phyloP scores from a whole-genome alignment of 805 yeast species.

The Zygosaccharomyces siamensis region DNA sequence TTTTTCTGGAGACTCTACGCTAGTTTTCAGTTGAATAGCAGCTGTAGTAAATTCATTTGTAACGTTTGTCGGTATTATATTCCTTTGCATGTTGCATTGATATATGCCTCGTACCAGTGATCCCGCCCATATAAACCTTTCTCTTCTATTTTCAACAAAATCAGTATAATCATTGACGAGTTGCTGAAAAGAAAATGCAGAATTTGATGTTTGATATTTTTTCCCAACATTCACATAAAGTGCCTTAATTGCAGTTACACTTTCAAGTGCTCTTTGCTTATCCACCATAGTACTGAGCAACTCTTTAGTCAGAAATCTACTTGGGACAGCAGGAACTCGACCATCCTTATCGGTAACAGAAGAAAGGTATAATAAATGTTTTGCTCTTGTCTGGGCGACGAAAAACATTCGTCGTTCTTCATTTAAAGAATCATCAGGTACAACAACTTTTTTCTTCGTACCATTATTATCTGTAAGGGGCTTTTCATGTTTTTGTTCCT shows the following conservation, averaged over 20 bases:
- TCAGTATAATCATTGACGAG: conserved; percentile 28
- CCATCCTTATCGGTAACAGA: conserved; percentile 22
- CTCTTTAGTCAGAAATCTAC: conserved; percentile 30
- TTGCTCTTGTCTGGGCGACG: conserved; percentile 86
- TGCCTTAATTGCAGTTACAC: conserved; percentile 16
- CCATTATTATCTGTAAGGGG: conserved; percentile 12
- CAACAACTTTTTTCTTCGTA: conserved; percentile 6
- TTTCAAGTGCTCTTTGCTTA: conserved; percentile 26
- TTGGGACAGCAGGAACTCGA: conserved; percentile 24
- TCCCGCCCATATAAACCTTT: conserved; percentile 31
- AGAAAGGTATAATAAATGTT: conserved; percentile 46
- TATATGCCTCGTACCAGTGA: conserved; percentile 18
- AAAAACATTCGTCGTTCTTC: conserved; percentile 85
- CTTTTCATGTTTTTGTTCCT: conserved; percentile 1
- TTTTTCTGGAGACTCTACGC: conserved; percentile 4
- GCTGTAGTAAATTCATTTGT: conserved; percentile 30
- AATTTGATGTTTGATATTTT: conserved; percentile 4
- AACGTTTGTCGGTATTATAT: conserved; percentile 7
- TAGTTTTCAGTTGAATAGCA: conserved; percentile 21
- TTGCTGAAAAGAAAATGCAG: conserved; percentile 21
- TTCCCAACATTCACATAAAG: conserved; percentile 22
- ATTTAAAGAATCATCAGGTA: conserved; percentile 36
- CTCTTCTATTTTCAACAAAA: conserved; percentile 27
- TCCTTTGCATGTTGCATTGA: conserved; percentile 20
- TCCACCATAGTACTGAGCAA: conserved; percentile 27